These are phyloP conservation scores for Thymus quinquecostatus DNA, from an alignment of 257 asterid species.

Conservation along the genomic window DNA sequence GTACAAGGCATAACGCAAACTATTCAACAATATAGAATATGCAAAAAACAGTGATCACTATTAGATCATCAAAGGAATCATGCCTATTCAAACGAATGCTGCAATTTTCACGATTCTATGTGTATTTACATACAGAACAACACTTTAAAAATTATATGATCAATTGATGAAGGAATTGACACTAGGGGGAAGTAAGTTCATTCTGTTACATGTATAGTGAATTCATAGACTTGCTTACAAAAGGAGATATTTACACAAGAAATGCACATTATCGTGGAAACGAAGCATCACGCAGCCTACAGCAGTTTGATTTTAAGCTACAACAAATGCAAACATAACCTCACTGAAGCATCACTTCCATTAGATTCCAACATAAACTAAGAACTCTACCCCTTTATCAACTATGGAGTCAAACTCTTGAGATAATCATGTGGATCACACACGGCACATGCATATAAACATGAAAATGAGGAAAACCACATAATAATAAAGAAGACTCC, in stretches of 20 bases:
- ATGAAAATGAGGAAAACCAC: background rate
- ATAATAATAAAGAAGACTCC: background rate
- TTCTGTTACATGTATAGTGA: background rate
- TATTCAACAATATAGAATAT: too few relatives aligned
- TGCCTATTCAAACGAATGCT: background rate
- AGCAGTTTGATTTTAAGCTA: background rate
- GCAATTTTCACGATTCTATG: background rate
- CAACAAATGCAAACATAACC: background rate
- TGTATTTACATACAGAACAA: background rate
- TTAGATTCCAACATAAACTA: background rate
- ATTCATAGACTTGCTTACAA: background rate
- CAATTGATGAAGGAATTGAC: too few relatives aligned
- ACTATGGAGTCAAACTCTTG: background rate
- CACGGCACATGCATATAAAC: background rate
- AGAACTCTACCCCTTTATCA: too few relatives aligned
- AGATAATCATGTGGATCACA: background rate
- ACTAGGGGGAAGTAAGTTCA: too few relatives aligned
- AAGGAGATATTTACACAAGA: background rate
- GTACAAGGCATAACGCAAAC: too few relatives aligned
- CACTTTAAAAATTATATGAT: background rate
- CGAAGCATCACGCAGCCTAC: background rate
- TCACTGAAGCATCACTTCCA: background rate
- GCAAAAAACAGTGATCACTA: too few relatives aligned
- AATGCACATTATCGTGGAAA: background rate
- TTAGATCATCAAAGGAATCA: background rate